phyloP scores from a whole-genome alignment of 371 early-diverging fungal species.

The Mucor irregularis region DNA sequence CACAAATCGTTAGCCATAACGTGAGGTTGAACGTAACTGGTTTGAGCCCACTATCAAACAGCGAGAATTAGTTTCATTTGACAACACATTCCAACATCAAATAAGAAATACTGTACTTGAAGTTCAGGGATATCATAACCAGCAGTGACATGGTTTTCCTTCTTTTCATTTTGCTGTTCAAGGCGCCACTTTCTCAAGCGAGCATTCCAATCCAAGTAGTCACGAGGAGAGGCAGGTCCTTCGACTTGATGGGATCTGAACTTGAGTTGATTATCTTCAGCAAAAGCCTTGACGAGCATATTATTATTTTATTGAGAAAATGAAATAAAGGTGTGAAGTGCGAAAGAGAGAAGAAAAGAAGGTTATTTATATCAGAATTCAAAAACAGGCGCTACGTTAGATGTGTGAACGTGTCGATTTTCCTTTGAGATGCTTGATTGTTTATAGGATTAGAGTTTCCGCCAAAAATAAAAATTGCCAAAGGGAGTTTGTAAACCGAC shows the following conservation, averaged over 20 bases:
- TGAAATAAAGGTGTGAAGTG: background rate
- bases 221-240: constrained; percentile 31
- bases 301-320: background rate
- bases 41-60: constrained; percentile 21
- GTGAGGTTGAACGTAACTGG: constrained; percentile 29
- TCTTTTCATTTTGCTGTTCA: constrained; percentile 15
- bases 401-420: too few relatives aligned
- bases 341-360: background rate
- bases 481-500: background rate
- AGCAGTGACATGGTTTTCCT: constrained; percentile 3
- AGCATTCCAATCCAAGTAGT: constrained; percentile 26
- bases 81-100: background rate
- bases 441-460: background rate
- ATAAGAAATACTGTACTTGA: constrained; percentile 3
- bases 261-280: constrained; percentile 29
- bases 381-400: too few relatives aligned
- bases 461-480: background rate
- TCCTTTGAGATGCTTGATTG: background rate
- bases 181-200: constrained; percentile 24
- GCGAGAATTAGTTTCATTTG: background rate
- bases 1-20: constrained; percentile 31
- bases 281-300: constrained; percentile 32
- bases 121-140: constrained; percentile 22
- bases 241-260: constrained; percentile 23
- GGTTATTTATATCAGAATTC: background rate